Base-by-base conservation (phyloP, 345 rosid genomes). In the Psidium friedrichsthalianum region DNA sequence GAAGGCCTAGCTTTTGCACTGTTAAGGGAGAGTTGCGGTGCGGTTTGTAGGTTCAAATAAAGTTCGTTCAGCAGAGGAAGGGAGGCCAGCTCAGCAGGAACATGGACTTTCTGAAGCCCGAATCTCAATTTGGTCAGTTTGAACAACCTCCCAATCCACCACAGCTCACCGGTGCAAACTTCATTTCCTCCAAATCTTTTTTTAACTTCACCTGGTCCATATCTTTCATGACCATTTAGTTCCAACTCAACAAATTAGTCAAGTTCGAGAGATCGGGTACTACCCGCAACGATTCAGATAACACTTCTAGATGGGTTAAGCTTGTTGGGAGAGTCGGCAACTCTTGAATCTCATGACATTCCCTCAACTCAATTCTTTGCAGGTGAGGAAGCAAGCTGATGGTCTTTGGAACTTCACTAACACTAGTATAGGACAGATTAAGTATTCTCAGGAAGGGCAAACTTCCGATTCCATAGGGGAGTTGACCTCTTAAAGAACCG, bases 351-450 rank as follows among this genome's bases (percentile, higher is more conserved):
- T 2, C 0, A 13, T 59, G 0, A 1, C 74, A 27, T 2, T 0
- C 4, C 40, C 6, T 0, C 74, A 59, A 14, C 40, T 59, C 10
- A 0, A 59, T 6, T 27, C 74, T 59, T 27, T 59, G 20, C 3
- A 59, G 4, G 47, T 9, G 0, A 59, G 74, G 29, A 59, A 59
- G 74, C 74, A 27, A 12, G 29, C 36, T 27, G 3, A 59, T 59
- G 74, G 36, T 59, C 74, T 27, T 27, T 27, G 74, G 74, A 59
- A 59, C 29, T 59, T 27, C 74, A 27, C 36, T 59, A 59, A 59
- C 0, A 0, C 1, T 0, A 27, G 74, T 27, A 6, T 0, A 0
- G 1, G 20, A 13, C 6, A n/a, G 74, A 59, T 59, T 32, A 0
- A 59, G 29, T 1, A 27, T 59, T 27, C 74, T 59, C 14, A 59